Evolutionary conservation across 176 grass and related monocot genomes (phyloP), one percentile per base, ranked within the genome.

Genomic region (Paspalum notatum): DNA sequence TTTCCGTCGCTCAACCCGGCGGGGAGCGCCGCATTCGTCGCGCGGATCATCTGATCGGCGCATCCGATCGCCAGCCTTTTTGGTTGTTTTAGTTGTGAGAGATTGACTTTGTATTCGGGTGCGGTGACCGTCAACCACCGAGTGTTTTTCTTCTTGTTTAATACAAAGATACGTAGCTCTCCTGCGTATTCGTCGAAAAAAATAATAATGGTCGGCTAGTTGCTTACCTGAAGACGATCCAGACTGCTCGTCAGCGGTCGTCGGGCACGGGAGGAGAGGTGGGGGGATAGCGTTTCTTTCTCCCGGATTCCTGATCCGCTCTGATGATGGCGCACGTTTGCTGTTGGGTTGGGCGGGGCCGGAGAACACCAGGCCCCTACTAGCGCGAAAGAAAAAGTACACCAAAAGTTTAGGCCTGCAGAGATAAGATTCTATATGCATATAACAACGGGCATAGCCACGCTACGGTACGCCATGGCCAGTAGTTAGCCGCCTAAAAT

Each of bases 261-360:
- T 45, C 32, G 32, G 57, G 71, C 87, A 12, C 70, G 20, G 21
- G 54, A 51, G 44, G n/a, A 62, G 70, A 88, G 52, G 82, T 0
- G 82, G 77, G 8, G 27, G 2, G 47, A 89, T 57, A 71, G 49
- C 65, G 11, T 89, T 68, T 88, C 54, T 12, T 85, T 64, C 53
- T 46, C 8, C 41, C 57, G 2, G 84, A 75, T 75, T 81, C 77
- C 62, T 75, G 41, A 18, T 83, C 72, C 38, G 10, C 6, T n/a
- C 7, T 24, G 7, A 57, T 24, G 7, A 57, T 9, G 53, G 46
- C 20, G 70, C 87, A 85, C 82, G 82, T 77, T 77, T 57, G 58
- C 72, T 37, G 56, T 49, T 82, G 16, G 55, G 32, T 32, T 32
- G 32, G 32, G 32, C 2, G 32, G 32, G 32, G 41, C 50, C 41